phyloP scores from a whole-genome alignment of 2,329 filamentous ascomycete genomes.

The Parastagonospora nodorum region DNA sequence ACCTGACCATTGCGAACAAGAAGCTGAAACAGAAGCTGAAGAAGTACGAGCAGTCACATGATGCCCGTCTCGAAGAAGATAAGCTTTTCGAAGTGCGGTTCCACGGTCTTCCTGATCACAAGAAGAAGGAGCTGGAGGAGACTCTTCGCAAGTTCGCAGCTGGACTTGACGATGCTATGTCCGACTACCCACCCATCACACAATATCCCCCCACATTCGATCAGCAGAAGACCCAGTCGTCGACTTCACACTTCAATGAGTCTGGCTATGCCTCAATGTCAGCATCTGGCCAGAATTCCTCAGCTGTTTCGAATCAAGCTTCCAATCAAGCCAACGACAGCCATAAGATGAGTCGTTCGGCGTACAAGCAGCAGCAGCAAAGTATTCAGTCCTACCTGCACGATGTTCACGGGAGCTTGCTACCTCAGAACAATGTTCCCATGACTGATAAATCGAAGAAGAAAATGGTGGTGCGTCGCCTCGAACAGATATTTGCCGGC shows the following conservation, averaged over 20 bases:
- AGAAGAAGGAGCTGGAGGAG: conserved; percentile 77
- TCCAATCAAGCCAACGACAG: conserved; percentile 31
- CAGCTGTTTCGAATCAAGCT: conserved; percentile 37
- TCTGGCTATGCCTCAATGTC: conserved; percentile 68
- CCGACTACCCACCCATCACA: conserved; percentile 21
- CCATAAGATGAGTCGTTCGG: conserved; percentile 35
- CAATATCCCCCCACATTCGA: conserved; percentile 55
- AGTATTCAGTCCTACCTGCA: conserved; percentile 73
- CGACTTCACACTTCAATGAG: conserved; percentile 55
- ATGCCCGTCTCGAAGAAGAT: conserved; percentile 71
- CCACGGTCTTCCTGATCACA: conserved; percentile 72
- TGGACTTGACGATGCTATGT: conserved; percentile 56
- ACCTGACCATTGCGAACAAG: conserved; percentile 83
- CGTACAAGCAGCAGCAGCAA: conserved; percentile 42
- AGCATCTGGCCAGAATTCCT: conserved; percentile 53
- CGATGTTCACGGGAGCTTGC: conserved; percentile 72
- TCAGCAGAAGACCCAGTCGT: conserved; percentile 64
- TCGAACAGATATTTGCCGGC: conserved; percentile 84
- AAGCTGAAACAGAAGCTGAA: conserved; percentile 74
- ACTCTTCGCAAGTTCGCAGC: conserved; percentile 73
- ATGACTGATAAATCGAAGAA: conserved; percentile 78
- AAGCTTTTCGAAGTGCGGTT: conserved; percentile 84
- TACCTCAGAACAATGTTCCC: conserved; percentile 61
- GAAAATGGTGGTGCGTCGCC: conserved; percentile 73
- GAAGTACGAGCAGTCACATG: conserved; percentile 70